Base-by-base conservation (phyloP, 176 grass and related monocot genomes). In the Zoysia pacifica region DNA sequence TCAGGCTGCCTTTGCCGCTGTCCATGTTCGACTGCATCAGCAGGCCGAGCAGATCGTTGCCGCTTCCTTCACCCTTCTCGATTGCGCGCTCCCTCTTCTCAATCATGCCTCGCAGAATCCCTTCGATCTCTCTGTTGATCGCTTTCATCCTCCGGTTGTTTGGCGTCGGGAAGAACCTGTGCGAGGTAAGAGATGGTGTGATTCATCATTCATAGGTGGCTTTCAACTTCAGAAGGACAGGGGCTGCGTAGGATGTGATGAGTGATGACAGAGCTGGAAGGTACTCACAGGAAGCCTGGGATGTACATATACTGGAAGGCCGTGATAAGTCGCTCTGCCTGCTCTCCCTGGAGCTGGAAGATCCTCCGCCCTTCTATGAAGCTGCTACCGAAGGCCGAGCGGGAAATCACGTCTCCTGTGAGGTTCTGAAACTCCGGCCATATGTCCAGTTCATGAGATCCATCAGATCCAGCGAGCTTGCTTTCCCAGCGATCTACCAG, bases 331-430 rank as follows among this genome's bases (percentile, higher is more conserved):
- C 28, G 45, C 4, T 7, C 6, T 7, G 8, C 11, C 5, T 64
- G 62, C 4, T 64, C 62, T 0, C 9, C 5, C 2, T 64, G 62
- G 4, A 64, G 9, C 35, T 5, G 0, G 28, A 64, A 39, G 4
- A 64, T 64, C 62, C 36, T 39, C 37, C 62, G 5, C 3, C 62
- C 36, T 37, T 39, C 36, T 0, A 11, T 35, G 2, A 13, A 63
- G 62, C 11, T 64, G 62, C 62, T 39, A 10, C 62, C 36, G 36
- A 64, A 64, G 1, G 61, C 61, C 0, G 61, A 11, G 1, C 61
- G 61, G 11, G 82, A 89, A 20, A 85, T 84, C 53, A 56, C 82
- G 52, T 89, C 70, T 41, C 70, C 76, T 1, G 77, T 76, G 9
- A 81, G 76, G 55, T 11, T 56, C 14, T 72, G 76, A 3, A 89